Evolutionary conservation across 495 filamentous ascomycete genomes (phyloP).

Genomic region (Penicillium verhagenii): DNA sequence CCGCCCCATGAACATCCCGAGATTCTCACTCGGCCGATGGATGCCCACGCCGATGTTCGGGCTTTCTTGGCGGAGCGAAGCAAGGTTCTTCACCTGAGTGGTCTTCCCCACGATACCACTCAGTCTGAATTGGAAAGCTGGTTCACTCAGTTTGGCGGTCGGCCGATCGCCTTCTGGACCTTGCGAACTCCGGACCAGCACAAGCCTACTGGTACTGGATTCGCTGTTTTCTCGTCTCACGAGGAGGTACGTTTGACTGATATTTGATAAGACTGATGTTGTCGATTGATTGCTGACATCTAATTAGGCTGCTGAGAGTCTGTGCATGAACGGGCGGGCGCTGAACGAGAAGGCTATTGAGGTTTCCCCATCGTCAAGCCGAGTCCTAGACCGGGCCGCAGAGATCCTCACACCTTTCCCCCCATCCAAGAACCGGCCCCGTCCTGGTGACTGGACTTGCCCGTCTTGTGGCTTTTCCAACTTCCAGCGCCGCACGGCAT

Average conservation of each 20-base stretch:
- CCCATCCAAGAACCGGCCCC: slow-evolving; percentile 95
- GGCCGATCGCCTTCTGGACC: slow-evolving; percentile 99
- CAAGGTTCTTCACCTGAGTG: slow-evolving; percentile 97
- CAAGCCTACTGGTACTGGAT: slow-evolving; percentile 96
- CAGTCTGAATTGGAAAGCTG: slow-evolving; percentile 98
- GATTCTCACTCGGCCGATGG: slow-evolving; percentile 90
- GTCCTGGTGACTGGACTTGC: slow-evolving; percentile 98
- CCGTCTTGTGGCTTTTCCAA: slow-evolving; percentile 80
- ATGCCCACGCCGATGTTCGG: slow-evolving; percentile 94
- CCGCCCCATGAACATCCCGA: slow-evolving; percentile 90
- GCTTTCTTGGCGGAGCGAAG: slow-evolving; percentile 92
- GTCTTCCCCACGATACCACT: slow-evolving; percentile 94
- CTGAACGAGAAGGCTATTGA: slow-evolving; percentile 99
- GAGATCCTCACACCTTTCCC: slow-evolving; percentile 96
- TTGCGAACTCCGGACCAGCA: slow-evolving; percentile 96
- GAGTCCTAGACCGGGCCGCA: slow-evolving; percentile 90
- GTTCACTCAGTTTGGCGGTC: slow-evolving; percentile 98
- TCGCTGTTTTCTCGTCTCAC: slow-evolving; percentile 97
- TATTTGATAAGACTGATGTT: slow-evolving; percentile 1
- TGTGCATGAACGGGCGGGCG: slow-evolving; percentile 98
- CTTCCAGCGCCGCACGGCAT: slow-evolving; percentile 96
- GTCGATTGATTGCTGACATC: slow-evolving; percentile 21
- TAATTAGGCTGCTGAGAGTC: slow-evolving; percentile 81
- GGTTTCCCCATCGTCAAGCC: slow-evolving; percentile 92
- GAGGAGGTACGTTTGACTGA: slow-evolving; percentile 77